Base-by-base conservation (phyloP, 345 rosid species). In the Gynandropsis gynandra region DNA sequence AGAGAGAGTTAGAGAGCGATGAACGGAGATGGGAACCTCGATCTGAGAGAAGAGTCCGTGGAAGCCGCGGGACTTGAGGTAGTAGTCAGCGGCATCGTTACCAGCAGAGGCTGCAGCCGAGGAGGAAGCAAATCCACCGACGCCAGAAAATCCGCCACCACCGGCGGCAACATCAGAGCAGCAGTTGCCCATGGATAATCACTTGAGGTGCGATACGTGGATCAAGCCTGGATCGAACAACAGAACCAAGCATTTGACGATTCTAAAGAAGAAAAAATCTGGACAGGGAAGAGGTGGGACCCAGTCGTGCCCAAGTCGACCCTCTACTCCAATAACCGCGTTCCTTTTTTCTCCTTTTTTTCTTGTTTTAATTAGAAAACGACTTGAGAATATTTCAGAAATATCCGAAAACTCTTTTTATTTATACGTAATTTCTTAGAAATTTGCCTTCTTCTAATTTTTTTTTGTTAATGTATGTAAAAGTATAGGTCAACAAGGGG, bases 141-240 rank as follows among this genome's bases (percentile, higher is more conserved):
- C 79, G 15, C 78, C 79, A 7, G 81, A 65, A 64, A 70, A 65
- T 66, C 80, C 77, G 10, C 82, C 93, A 61, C 75, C 82, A 6
- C 51, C 35, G 10, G 40, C 9, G 13, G 40, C 40, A 47, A 62
- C 81, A 42, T 71, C 89, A 18, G 98, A 90, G 79, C 68, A 83
- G 71, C 98, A 90, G 54, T 85, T 86, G 47, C 98, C 98, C 98
- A 84, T 83, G 11, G 40, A n/a, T 36, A 36, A 4, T 36, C 10
- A 10, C 29, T 24, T 5, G 10, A 7, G 40, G 7, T 3, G 40
- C 0, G 11, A 36, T 36, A 4, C 1, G 13, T 3, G 40, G 13
- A 36, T 36, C 5, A 36, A 9, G 40, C 42, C 14, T 60, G 57
- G 51, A 60, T 34, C 50, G 14, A 50, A 15, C 9, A 33, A 27